phyloP scores from a whole-genome alignment of 805 yeast genomes.

The Candida cerambycidarum region DNA sequence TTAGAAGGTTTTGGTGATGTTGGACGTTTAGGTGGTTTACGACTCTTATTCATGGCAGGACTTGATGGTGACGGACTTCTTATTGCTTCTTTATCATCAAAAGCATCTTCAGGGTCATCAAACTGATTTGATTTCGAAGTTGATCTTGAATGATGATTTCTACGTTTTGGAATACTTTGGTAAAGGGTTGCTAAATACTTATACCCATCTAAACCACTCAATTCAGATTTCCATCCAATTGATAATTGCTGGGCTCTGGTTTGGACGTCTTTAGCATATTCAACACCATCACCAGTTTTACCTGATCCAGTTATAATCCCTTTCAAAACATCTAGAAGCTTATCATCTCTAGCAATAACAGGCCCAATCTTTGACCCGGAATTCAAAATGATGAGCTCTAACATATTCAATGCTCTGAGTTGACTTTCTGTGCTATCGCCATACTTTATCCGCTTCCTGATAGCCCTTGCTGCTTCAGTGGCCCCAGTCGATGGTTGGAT shows the following conservation, averaged over 20 bases:
- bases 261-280: slow-evolving; percentile 43
- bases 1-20: slow-evolving; percentile 20
- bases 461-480: slow-evolving; percentile 85
- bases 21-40: slow-evolving; percentile 28
- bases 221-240: slow-evolving; percentile 65
- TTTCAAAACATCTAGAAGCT: slow-evolving; percentile 62
- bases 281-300: slow-evolving; percentile 33
- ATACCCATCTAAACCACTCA: slow-evolving; percentile 49
- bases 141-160: slow-evolving; percentile 9
- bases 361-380: slow-evolving; percentile 44
- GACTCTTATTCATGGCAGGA: slow-evolving; percentile 13
- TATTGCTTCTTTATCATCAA: slow-evolving; percentile 9
- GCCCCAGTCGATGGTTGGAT: slow-evolving; percentile 38
- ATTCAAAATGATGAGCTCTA: slow-evolving; percentile 41
- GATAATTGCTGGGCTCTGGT: slow-evolving; percentile 52
- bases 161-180: slow-evolving; percentile 40
- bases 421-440: slow-evolving; percentile 65
- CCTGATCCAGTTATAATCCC: slow-evolving; percentile 44
- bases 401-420: slow-evolving; percentile 53
- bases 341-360: slow-evolving; percentile 63
- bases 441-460: slow-evolving; percentile 85
- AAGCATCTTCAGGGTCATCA: slow-evolving; percentile 11
- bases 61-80: slow-evolving; percentile 15
- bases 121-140: not conserved
- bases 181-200: slow-evolving; percentile 48